Evolutionary conservation across 371 early-diverging fungal genomes (phyloP).

Genomic region (Capillidium heterosporum): DNA sequence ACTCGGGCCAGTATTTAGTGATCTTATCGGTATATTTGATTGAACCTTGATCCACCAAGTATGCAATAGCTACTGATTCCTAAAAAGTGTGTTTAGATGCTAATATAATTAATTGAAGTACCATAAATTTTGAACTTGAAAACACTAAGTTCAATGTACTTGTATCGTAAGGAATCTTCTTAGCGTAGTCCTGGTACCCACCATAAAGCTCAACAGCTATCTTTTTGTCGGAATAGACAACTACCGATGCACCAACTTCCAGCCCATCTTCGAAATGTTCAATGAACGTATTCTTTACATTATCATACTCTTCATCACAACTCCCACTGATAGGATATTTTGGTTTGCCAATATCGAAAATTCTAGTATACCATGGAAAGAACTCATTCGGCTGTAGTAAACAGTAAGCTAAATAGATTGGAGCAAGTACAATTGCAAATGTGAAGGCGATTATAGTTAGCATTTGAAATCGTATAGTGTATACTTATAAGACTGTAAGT

Average conservation of each 20-base stretch:
- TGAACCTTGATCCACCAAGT: conserved; percentile 32
- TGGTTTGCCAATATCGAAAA: not conserved
- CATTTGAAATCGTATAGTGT: conserved; percentile 9
- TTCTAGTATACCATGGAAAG: not conserved
- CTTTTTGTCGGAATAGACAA: not conserved
- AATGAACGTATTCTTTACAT: not conserved
- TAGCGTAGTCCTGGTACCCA: too few relatives aligned
- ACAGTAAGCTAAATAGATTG: too few relatives aligned
- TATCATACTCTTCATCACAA: not conserved
- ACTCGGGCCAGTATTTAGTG: conserved; percentile 54
- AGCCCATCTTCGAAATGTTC: not conserved
- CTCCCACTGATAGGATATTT: not conserved
- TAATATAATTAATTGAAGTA: too few relatives aligned
- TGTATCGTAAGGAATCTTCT: not conserved
- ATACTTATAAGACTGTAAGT: too few relatives aligned
- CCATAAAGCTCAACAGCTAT: too few relatives aligned
- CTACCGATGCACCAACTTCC: not conserved
- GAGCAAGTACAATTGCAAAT: too few relatives aligned
- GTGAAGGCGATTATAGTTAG: too few relatives aligned
- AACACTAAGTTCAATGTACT: not conserved
- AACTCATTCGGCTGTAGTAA: too few relatives aligned
- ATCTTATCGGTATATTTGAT: conserved; percentile 31
- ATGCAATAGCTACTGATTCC: conserved; percentile 24
- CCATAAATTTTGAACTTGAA: not conserved
- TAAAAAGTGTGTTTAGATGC: too few relatives aligned